Base-by-base conservation (phyloP, 305 asterid species). In the Ilex paraguariensis region DNA sequence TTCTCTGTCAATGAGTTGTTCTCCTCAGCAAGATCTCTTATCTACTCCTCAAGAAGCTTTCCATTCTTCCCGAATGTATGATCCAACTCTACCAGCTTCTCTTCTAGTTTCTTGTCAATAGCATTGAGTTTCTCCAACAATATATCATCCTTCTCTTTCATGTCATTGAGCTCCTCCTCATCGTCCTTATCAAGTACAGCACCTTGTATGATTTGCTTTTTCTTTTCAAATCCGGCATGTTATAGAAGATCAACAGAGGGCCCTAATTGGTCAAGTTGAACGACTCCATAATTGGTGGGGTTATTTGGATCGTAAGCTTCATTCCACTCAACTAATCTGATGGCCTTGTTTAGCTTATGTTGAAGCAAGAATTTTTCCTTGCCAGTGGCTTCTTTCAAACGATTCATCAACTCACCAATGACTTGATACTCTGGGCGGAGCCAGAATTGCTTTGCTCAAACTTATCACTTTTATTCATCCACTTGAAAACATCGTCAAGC, bases 21-120 rank as follows among this genome's bases (percentile, higher is more conserved):
- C 78, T 89, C 98, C 74, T 92, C 98, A 28, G 97, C 98, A 67
- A 92, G 96, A 73, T 87, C 91, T 81, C 84, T 79, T 64, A 92
- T 92, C 71, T 92, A 95, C 80, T 92, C 97, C 82, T 89, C 97
- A 16, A 87, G 65, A 44, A 77, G 69, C 75, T 84, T 92, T 54
- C 95, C 98, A 74, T 75, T 89, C 83, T 75, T 87, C 52, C 96
- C 97, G 67, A 87, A 89, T 6, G 94, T 89, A 70, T 87, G 86
- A 66, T 89, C 97, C 87, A 92, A 77, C 50, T 76, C 86, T 12
- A 85, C 91, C 66, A 92, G 75, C 66, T 85, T 92, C 80, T 80
- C 67, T 76, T 89, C 97, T 45, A 89, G 93, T 55, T 67, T 61
- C 73, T 79, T 80, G 69, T 92, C 98, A 61, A 92, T 75, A 66